phyloP scores from a whole-genome alignment of 169 alveolate genomes.

The Plasmodium coatneyi region DNA sequence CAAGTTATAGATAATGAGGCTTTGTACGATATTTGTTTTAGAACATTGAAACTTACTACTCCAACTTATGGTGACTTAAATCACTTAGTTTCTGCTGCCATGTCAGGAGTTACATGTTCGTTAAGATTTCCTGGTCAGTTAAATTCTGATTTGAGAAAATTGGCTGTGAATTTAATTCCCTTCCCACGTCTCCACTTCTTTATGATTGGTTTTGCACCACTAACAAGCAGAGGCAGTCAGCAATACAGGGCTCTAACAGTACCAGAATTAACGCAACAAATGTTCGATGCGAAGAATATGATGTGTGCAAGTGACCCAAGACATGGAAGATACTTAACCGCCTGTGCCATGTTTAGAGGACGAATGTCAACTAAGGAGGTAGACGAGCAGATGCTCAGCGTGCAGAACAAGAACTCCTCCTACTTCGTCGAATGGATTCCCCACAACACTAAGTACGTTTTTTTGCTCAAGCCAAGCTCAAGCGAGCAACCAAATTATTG shows the following conservation, averaged over 20 bases:
- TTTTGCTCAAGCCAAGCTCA: not conserved
- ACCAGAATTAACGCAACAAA: conserved; percentile 99
- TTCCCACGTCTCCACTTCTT: conserved; percentile 99
- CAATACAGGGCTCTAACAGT: conserved; percentile 99
- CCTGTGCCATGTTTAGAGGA: conserved; percentile 99
- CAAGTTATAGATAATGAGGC: conserved; percentile 99
- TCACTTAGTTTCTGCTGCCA: conserved; percentile 97
- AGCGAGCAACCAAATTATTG: not conserved
- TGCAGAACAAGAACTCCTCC: conserved; percentile 97
- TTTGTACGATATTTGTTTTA: conserved; percentile 98
- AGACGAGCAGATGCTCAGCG: conserved; percentile 99
- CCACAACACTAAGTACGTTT: conserved; percentile 92
- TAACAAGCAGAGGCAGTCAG: conserved; percentile 98
- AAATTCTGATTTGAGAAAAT: conserved; percentile 95
- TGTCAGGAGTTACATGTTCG: conserved; percentile 98
- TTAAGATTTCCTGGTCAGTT: conserved; percentile 98
- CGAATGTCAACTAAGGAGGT: conserved; percentile 99
- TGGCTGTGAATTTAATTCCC: conserved; percentile 98
- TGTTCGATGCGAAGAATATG: conserved; percentile 99
- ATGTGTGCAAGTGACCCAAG: conserved; percentile 99
- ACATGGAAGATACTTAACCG: conserved; percentile 98
- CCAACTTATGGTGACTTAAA: conserved; percentile 99
- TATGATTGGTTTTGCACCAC: conserved; percentile 99
- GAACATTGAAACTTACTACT: conserved; percentile 97
- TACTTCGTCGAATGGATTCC: conserved; percentile 99